Evolutionary conservation across 78 protist species (phyloP).

Genomic region (Dictyostelium citrinum): DNA sequence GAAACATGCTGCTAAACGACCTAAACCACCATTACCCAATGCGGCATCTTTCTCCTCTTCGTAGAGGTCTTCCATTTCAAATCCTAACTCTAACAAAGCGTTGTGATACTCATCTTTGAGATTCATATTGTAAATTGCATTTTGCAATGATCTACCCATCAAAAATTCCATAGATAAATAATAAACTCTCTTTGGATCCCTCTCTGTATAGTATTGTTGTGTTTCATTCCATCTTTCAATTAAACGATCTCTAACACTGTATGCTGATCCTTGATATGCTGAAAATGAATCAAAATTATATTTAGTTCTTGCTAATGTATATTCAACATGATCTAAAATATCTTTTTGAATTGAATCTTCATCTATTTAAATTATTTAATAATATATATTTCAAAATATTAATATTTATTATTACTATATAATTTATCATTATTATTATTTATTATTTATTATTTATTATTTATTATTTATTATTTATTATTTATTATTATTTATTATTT

Average conservation of each 20-base stretch:
- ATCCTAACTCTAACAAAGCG: conserved; percentile 83
- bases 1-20: conserved; percentile 95
- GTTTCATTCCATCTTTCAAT: conserved; percentile 87
- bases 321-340: conserved; percentile 85
- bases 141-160: conserved; percentile 92
- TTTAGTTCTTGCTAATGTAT: conserved; percentile 87
- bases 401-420: neutral
- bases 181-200: conserved; percentile 89
- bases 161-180: conserved; percentile 95
- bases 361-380: neutral
- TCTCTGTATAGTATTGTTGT: conserved; percentile 67
- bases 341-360: conserved; percentile 80
- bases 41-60: conserved; percentile 97
- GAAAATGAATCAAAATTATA: conserved; percentile 76
- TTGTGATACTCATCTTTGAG: conserved; percentile 79
- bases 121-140: conserved; percentile 87
- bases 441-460: too few species aligned
- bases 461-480: too few species aligned
- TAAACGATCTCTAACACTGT: conserved; percentile 84
- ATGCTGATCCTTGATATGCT: conserved; percentile 87
- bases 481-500: too few species aligned
- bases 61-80: conserved; percentile 81
- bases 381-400: neutral
- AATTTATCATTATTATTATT: neutral
- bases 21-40: conserved; percentile 98